Conservation (phyloP, 1,139 yeast species). For the Saccharomyces pastorianus region DNA sequence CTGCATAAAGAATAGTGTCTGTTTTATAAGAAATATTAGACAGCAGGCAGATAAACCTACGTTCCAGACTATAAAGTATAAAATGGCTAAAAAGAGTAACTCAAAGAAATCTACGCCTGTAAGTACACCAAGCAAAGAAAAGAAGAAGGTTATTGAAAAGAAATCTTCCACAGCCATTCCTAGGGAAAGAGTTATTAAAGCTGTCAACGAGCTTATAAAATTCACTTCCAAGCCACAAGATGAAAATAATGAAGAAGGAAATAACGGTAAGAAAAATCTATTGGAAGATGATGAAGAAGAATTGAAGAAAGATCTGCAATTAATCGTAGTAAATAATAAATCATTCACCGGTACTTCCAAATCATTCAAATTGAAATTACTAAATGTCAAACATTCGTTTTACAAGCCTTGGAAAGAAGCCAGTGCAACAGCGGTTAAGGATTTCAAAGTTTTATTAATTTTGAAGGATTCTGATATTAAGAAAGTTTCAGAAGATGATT, state of each 20-base stretch:
- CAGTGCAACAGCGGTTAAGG: constrained; percentile 35
- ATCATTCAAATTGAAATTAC: constrained; percentile 63
- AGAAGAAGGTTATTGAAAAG: constrained; percentile 7
- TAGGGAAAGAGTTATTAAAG: constrained; percentile 31
- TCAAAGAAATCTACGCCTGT: constrained; percentile 20
- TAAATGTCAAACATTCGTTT: constrained; percentile 34
- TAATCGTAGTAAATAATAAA: constrained; percentile 43
- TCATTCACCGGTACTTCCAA: constrained; percentile 52
- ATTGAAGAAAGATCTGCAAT: constrained; percentile 43
- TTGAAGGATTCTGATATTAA: constrained; percentile 35
- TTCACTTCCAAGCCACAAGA: constrained; percentile 28
- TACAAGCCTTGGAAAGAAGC: constrained; percentile 28
- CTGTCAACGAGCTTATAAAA: constrained; percentile 46
- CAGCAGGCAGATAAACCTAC: not conserved
- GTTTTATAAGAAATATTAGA: not conserved
- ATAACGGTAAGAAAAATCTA: constrained; percentile 31
- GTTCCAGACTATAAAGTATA: constrained; percentile 2
- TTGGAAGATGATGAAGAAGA: constrained; percentile 50
- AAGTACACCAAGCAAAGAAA: constrained; percentile 14
- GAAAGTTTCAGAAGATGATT: constrained; percentile 39
- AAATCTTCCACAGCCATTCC: constrained; percentile 14
- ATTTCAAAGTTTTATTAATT: constrained; percentile 60
- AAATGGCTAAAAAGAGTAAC: not conserved
- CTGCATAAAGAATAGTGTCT: not conserved
- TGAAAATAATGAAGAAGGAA: constrained; percentile 31